phyloP scores from a whole-genome alignment of 306 rosid genomes.

The Castanea crenata region DNA sequence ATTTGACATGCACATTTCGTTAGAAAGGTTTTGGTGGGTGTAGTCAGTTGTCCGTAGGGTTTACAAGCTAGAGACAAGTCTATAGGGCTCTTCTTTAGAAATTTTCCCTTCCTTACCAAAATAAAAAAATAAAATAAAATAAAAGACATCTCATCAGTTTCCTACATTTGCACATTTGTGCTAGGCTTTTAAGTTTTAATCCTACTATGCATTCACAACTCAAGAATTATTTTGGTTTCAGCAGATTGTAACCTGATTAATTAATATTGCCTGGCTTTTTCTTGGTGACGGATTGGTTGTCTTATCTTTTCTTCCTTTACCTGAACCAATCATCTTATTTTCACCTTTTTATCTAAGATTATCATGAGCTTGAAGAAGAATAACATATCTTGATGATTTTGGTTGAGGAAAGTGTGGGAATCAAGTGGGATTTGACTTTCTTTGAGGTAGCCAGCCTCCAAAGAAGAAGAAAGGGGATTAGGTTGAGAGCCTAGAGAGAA shows the following conservation, averaged over 20 bases:
- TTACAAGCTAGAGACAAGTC: too few relatives aligned
- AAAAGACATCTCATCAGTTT: background rate
- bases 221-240: background rate
- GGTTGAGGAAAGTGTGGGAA: too few relatives aligned
- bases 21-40: background rate
- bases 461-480: too few relatives aligned
- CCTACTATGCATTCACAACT: background rate
- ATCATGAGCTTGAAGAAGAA: conserved; percentile 18
- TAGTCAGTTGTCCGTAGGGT: too few relatives aligned
- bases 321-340: background rate
- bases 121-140: too few relatives aligned
- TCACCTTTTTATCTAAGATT: background rate
- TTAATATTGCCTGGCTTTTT: background rate
- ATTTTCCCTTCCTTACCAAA: too few relatives aligned
- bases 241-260: background rate
- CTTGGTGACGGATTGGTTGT: background rate
- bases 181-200: background rate
- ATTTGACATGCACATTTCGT: background rate
- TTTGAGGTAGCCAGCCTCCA: too few relatives aligned
- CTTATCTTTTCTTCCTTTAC: background rate
- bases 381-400: background rate
- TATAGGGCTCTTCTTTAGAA: too few relatives aligned
- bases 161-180: background rate
- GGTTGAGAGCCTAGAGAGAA: too few relatives aligned
- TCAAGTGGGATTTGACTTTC: too few relatives aligned